Conservation (phyloP, 176 grass and related monocot genomes). For the Rhynchospora breviuscula region DNA sequence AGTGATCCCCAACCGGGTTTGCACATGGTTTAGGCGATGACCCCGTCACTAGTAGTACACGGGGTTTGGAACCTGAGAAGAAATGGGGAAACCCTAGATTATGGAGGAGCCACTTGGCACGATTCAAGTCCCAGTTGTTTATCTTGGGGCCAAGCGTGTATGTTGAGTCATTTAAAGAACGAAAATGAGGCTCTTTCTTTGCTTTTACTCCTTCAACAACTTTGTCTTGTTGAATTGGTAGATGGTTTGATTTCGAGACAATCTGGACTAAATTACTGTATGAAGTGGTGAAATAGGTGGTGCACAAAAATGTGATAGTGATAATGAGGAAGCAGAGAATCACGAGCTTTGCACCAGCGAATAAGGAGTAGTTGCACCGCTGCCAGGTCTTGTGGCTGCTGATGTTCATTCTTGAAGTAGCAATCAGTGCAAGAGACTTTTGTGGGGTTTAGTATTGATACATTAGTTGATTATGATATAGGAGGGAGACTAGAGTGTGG, state of each 20-base stretch:
- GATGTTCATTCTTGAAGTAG: background rate
- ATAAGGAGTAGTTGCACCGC: background rate
- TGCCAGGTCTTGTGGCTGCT: background rate
- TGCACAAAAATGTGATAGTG: background rate
- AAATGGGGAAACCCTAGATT: conserved; percentile 44
- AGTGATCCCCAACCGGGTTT: conserved; percentile 65
- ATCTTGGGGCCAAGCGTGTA: conserved; percentile 68
- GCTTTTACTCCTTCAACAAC: background rate
- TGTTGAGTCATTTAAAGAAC: conserved; percentile 44
- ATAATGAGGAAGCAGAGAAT: conserved; percentile 3
- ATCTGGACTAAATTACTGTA: background rate
- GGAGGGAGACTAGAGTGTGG: background rate
- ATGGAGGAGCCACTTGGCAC: conserved; percentile 53
- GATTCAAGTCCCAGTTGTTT: conserved; percentile 60
- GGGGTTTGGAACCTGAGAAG: conserved; percentile 29
- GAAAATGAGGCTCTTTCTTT: conserved; percentile 20
- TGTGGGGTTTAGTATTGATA: background rate
- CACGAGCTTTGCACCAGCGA: background rate
- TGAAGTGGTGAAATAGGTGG: background rate
- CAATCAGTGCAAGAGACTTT: background rate
- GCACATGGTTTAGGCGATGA: conserved; percentile 57
- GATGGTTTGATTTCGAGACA: background rate
- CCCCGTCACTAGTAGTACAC: conserved; percentile 77
- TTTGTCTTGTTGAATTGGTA: background rate
- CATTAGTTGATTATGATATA: too few species aligned